Percentiles rank a stretch among this genome's conserved stretches.
These are phyloP conservation scores for Corchorus capsularis DNA, from an alignment of 345 rosid species.

Conservation along the genomic window DNA sequence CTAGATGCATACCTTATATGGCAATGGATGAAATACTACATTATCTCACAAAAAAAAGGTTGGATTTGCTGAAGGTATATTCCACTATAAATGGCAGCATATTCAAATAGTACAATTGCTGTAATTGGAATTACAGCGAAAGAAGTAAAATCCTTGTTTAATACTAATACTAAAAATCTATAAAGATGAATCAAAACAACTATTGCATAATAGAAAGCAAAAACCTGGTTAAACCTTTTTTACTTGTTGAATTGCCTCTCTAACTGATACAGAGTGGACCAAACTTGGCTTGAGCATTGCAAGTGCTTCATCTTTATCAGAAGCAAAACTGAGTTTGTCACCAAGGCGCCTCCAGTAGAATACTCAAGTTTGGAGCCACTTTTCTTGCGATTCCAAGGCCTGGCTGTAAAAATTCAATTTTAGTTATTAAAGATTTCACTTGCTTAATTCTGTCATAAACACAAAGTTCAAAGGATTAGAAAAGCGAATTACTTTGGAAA, in stretches of 20 bases:
- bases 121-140: not conserved
- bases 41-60: not conserved
- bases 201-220: not conserved
- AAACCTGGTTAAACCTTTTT: slow-evolving; percentile 94
- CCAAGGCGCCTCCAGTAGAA: slow-evolving; percentile 43
- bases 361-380: slow-evolving; percentile 51
- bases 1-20: not conserved
- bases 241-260: slow-evolving; percentile 77
- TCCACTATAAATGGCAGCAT: not conserved
- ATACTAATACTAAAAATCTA: not conserved
- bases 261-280: slow-evolving; percentile 70
- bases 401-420: slow-evolving; percentile 39
- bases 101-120: not conserved
- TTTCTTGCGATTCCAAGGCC: slow-evolving; percentile 70
- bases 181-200: not conserved
- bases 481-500: slow-evolving; percentile 67
- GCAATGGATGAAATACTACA: not conserved
- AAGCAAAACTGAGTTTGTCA: slow-evolving; percentile 34
- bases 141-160: not conserved
- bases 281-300: slow-evolving; percentile 74
- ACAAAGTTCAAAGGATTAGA: slow-evolving; percentile 5
- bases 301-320: slow-evolving; percentile 60
- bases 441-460: not conserved
- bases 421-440: slow-evolving; percentile 25
- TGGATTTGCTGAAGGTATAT: not conserved